Evolutionary conservation across 768 basidiomycete species (phyloP), one percentile per base, ranked within the genome.

Genomic region (Kwoniella pini): DNA sequence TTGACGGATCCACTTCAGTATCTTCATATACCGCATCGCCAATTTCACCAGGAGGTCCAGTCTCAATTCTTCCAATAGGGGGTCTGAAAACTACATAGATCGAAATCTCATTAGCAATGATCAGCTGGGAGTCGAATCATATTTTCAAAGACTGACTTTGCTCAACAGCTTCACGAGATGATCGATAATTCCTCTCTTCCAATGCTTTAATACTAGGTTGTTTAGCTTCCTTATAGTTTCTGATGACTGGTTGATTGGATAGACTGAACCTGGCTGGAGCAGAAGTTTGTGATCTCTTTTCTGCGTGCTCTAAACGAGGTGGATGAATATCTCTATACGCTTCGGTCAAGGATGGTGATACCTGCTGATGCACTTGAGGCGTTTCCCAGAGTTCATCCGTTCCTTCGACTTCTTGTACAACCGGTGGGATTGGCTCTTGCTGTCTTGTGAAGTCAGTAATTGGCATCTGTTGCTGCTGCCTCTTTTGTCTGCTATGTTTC

Each of bases 301-400:
- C 13, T 13, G 48, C 4, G 5, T 46, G 28, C 30, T 27, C 15
- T 6, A 30, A 46, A 12, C 13, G 28, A n/a, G 27, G 30, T 7
- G 48, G 48, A 33, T 50, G 31, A 31, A 50, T 50, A 33, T 50
- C 31, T 21, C 48, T 15, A 33, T 50, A 50, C n/a, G 27, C 48
- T 31, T 50, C 48, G n/a, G 28, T 30, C n/a, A 50, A 50, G 0
- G 48, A 31, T 13, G 17, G 48, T 10, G 17, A 31, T 21, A 15
- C 7, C 7, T 7, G 33, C 33, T 36, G 33, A 36, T 7, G 7
- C 7, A 7, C 33, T 7, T 36, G 33, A 36, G 33, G 33, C 33
- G 33, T 15, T 36, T 36, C 48, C n/a, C n/a, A n/a, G n/a, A n/a
- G n/a, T n/a, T n/a, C n/a, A n/a, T n/a, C n/a, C n/a, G n/a, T n/a